Conservation (phyloP, 2,329 filamentous ascomycete species). For the Cordyceps farinosa region DNA sequence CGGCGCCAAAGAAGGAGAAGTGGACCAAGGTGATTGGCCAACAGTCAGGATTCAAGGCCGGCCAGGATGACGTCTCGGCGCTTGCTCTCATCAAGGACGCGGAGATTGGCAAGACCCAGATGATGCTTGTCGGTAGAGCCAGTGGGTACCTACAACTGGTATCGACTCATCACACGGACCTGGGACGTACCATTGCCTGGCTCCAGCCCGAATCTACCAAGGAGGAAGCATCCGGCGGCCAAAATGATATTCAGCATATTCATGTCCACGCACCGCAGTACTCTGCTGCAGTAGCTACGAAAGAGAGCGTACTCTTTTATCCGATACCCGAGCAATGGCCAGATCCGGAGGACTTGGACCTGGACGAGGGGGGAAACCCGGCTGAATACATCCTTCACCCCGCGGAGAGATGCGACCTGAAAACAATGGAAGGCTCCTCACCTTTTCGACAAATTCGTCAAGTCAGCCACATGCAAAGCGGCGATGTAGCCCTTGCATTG, state of each 20-base stretch:
- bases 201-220: slow-evolving; percentile 12
- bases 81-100: slow-evolving; percentile 34
- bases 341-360: not conserved
- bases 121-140: slow-evolving; percentile 39
- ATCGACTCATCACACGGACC: slow-evolving; percentile 31
- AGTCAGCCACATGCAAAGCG: not conserved
- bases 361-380: not conserved
- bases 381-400: slow-evolving; percentile 1
- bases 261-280: slow-evolving; percentile 17
- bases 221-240: not conserved
- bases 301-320: slow-evolving; percentile 20
- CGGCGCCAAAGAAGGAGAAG: slow-evolving; percentile 11
- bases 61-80: slow-evolving; percentile 41
- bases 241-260: slow-evolving; percentile 21
- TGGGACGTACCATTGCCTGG: slow-evolving; percentile 25
- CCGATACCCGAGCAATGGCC: slow-evolving; percentile 7
- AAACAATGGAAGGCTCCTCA: not conserved
- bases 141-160: slow-evolving; percentile 41
- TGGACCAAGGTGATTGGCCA: slow-evolving; percentile 28
- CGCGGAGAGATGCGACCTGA: not conserved
- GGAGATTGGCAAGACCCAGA: slow-evolving; percentile 21
- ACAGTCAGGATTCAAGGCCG: slow-evolving; percentile 32
- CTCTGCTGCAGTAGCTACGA: slow-evolving; percentile 20
- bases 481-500: slow-evolving; percentile 1
- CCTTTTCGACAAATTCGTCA: slow-evolving; percentile 4